These are phyloP conservation scores for Cyberlindnera maritima DNA, from an alignment of 805 yeast genomes.

Conservation along the genomic window DNA sequence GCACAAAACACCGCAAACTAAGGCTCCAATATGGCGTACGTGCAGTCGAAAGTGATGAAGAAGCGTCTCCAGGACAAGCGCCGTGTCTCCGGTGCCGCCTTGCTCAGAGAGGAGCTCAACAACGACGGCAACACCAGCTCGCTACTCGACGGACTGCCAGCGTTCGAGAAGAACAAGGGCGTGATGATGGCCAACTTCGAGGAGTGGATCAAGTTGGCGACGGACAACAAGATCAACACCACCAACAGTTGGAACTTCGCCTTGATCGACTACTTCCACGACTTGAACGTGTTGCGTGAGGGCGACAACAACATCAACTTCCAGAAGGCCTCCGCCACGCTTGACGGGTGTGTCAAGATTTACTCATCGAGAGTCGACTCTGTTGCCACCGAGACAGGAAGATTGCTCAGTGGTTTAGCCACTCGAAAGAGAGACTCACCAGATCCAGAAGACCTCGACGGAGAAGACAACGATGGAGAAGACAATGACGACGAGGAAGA, in stretches of 20 bases:
- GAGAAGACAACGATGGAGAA: conserved; percentile 24
- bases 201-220: conserved; percentile 31
- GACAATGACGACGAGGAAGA: conserved; percentile 6
- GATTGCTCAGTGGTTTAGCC: conserved; percentile 72
- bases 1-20: no score
- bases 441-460: conserved; percentile 24
- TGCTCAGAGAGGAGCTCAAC: conserved; percentile 30
- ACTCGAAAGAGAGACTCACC: conserved; percentile 25
- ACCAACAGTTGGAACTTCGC: conserved; percentile 89
- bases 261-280: conserved; percentile 87
- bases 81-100: conserved; percentile 32
- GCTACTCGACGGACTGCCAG: conserved; percentile 24
- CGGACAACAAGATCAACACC: conserved; percentile 62
- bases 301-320: conserved; percentile 79
- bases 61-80: conserved; percentile 29
- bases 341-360: conserved; percentile 93
- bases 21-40: conserved; percentile 26
- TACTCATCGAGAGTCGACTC: conserved; percentile 92
- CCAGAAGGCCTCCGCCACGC: conserved; percentile 84
- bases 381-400: conserved; percentile 86
- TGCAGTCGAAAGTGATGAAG: conserved; percentile 28
- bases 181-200: conserved; percentile 32
- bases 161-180: conserved; percentile 31
- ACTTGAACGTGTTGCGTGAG: conserved; percentile 68
- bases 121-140: conserved; percentile 16